Conservation (phyloP, 2,329 filamentous ascomycete species). For the Aotearoamyces nothofagi region DNA sequence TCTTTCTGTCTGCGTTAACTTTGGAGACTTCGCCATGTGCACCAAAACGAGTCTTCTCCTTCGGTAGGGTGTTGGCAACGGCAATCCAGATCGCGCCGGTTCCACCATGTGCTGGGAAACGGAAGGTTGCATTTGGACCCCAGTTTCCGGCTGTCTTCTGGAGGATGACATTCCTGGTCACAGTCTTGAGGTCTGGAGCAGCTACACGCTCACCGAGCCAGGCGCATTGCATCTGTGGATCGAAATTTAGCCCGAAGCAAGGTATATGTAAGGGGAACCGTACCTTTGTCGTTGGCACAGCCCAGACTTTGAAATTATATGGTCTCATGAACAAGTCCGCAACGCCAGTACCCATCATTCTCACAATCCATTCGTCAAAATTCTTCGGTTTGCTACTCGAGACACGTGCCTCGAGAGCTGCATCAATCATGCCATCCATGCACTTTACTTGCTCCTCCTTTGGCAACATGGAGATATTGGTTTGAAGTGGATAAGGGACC, state of each 20-base stretch:
- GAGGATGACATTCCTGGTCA: conserved; percentile 87
- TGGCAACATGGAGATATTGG: conserved; percentile 97
- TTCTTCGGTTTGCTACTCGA: conserved; percentile 84
- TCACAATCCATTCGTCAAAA: conserved; percentile 97
- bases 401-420: conserved; percentile 73
- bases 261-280: conserved; percentile 1
- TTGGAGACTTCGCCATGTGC: conserved; percentile 71
- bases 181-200: conserved; percentile 85
- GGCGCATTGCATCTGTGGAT: conserved; percentile 80
- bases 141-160: conserved; percentile 94
- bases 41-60: conserved; percentile 84
- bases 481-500: conserved; percentile 99
- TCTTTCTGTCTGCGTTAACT: conserved; percentile 75
- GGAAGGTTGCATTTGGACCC: conserved; percentile 97
- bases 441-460: conserved; percentile 94
- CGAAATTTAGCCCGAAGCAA: neutral
- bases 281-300: conserved; percentile 93
- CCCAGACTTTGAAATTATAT: conserved; percentile 99
- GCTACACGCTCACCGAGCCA: conserved; percentile 99
- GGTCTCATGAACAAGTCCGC: conserved; percentile 97
- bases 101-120: conserved; percentile 88
- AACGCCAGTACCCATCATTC: conserved; percentile 78
- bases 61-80: conserved; percentile 81
- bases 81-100: conserved; percentile 99
- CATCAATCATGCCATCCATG: conserved; percentile 92